Evolutionary conservation across 805 yeast species (phyloP), one percentile per base, ranked within the genome.

Genomic region (Yarrowia sp.): DNA sequence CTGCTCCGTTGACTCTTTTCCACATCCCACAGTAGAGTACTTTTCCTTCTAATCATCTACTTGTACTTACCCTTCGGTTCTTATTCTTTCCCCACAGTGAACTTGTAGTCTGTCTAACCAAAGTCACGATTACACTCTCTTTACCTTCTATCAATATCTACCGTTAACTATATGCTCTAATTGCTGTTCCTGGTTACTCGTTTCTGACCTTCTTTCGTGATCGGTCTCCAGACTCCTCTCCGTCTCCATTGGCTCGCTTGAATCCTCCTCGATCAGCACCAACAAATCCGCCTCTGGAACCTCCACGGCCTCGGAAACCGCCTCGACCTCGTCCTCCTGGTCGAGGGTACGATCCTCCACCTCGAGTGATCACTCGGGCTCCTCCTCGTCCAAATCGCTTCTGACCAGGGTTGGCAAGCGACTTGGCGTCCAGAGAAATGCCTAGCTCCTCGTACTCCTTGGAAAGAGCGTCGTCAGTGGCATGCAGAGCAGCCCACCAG

Each of bases 401-500:
- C 12, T 8, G 14, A 14, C 48, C 48, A 14, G 67, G 56, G 9
- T 9, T 26, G n/a, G 67, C 67, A 41, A 63, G 56, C 15, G 67
- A 48, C 48, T 63, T 63, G 15, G 67, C 43, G 5, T 49, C 67
- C n/a, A 63, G 56, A n/a, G 67, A 22, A 5, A 22, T 48, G 15
- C 67, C 67, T 2, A 48, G 67, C 48, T 63, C 67, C 55, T 63
- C 48, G 40, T 63, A 63, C 55, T 63, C 67, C 56, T 63, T 49
- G 26, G 45, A 38, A 4, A 63, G 53, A 8, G 38, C 56, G 10
- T 63, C 67, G 16, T 63, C 67, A 40, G 67, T 63, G n/a, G 56
- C 46, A 48, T 49, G 67, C 22, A 76, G 78, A 10, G 72, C 68
- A 3, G 70, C 79, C 78, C 89, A 91, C 98, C 98, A 94, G 75